Evolutionary conservation across 805 yeast species (phyloP), one percentile per base, ranked within the genome.

Genomic region (Saccharomycopsis javanensis): DNA sequence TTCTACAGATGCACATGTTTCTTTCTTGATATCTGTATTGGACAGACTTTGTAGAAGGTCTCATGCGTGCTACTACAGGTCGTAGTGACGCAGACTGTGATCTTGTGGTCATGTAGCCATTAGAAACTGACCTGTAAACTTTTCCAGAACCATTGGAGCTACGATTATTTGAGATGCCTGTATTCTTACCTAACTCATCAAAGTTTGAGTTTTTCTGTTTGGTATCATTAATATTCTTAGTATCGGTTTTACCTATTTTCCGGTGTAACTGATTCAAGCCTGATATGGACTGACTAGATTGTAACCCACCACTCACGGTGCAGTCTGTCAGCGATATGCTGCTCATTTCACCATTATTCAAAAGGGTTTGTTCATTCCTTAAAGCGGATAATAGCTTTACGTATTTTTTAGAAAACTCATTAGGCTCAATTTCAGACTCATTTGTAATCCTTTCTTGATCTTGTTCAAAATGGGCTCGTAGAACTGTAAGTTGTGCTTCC

Each of bases 401-500:
- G 63, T 78, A 78, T 53, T 72, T 74, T 54, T 68, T 72, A 13
- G 80, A 77, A 64, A 76, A 81, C 54, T 68, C 68, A 42, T 69
- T 71, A 57, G 76, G 66, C 51, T 75, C 66, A 33, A 69, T 64
- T n/a, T n/a, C n/a, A n/a, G n/a, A n/a, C n/a, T n/a, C n/a, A n/a
- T n/a, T n/a, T n/a, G n/a, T n/a, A n/a, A n/a, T n/a, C n/a, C 18
- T 23, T 13, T 31, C 16, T 2, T 20, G 37, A 18, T 53, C 37
- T 16, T 52, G 37, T 51, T 56, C 57, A n/a, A 37, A 31, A 37
- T 56, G 51, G 16, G 75, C 75, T 55, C 81, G 71, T 59, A 83
- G 63, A 2, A 80, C 72, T 10, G 77, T 69, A 74, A 83, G 70
- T 61, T 82, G 83, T 1, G 83, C 74, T 64, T 81, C 83, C 34